phyloP scores from a whole-genome alignment of 305 asterid genomes.

The Fraxinus albicans region DNA sequence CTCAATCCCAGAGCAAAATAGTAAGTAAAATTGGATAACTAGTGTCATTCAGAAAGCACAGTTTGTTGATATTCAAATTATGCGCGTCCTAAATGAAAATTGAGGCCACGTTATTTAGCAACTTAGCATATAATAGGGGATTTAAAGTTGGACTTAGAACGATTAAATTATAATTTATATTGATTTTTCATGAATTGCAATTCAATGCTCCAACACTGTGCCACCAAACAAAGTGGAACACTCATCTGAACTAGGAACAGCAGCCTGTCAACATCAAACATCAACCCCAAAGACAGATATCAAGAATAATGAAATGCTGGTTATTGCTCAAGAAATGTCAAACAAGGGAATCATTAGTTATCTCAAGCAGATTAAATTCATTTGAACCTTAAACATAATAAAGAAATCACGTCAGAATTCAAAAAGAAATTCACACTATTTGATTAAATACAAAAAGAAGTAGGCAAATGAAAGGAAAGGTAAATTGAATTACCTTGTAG shows the following conservation, averaged over 20 bases:
- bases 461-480: background rate
- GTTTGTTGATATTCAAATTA: background rate
- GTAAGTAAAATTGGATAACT: background rate
- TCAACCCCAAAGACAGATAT: background rate
- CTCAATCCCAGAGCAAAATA: background rate
- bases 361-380: background rate
- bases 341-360: background rate
- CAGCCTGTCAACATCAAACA: background rate
- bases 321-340: background rate
- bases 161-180: background rate
- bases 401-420: background rate
- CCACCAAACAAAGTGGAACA: background rate
- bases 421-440: background rate
- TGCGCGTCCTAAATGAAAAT: background rate
- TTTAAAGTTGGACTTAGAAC: background rate
- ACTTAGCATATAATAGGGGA: background rate
- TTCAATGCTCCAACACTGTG: background rate
- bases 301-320: background rate
- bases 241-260: background rate
- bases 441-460: background rate
- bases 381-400: background rate
- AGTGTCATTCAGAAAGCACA: background rate
- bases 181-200: background rate
- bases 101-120: background rate
- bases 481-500: slow-evolving; percentile 51